Conservation (phyloP, 129 eudicot genomes). For the Lactuca saligna region DNA sequence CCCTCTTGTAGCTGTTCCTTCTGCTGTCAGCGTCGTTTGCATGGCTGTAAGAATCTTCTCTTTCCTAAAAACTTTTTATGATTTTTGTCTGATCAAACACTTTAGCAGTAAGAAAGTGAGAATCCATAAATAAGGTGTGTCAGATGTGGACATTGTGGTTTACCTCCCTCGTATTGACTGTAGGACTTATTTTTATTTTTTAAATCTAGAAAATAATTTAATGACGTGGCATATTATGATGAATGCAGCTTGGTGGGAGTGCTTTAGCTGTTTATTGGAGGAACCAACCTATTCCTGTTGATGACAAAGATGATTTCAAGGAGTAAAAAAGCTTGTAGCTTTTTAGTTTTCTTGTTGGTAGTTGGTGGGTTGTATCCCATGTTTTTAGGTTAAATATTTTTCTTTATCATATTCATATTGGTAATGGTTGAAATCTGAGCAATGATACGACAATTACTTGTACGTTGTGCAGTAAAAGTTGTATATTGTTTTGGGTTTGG, state of each 20-base stretch:
- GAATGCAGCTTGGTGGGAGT: slow-evolving; percentile 94
- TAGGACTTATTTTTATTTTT: too few relatives aligned
- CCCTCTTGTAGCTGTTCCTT: slow-evolving; percentile 98
- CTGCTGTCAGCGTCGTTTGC: slow-evolving; percentile 97
- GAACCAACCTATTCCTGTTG: slow-evolving; percentile 81
- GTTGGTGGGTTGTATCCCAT: neutral
- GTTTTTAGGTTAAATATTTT: slow-evolving; percentile 13
- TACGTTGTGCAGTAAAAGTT: slow-evolving; percentile 16
- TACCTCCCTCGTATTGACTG: too few relatives aligned
- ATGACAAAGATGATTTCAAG: slow-evolving; percentile 98
- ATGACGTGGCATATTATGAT: neutral
- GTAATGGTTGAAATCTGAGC: slow-evolving; percentile 8
- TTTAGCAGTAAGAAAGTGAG: too few relatives aligned
- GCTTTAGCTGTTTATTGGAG: slow-evolving; percentile 97
- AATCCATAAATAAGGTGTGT: too few relatives aligned
- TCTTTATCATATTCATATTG: neutral
- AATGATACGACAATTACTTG: slow-evolving; percentile 15
- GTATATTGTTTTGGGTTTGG: slow-evolving; percentile 22
- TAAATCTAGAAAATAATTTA: neutral
- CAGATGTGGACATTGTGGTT: too few relatives aligned
- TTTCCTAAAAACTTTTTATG: neutral
- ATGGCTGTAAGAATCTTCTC: slow-evolving; percentile 79
- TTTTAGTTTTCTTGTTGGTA: slow-evolving; percentile 10
- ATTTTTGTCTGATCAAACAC: too few relatives aligned
- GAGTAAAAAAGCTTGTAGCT: slow-evolving; percentile 48